A percentile compares a stretch with the other conserved stretches of the same genome.
Conservation (phyloP, 257 asterid species). For the Craterostigma plantagineum region DNA sequence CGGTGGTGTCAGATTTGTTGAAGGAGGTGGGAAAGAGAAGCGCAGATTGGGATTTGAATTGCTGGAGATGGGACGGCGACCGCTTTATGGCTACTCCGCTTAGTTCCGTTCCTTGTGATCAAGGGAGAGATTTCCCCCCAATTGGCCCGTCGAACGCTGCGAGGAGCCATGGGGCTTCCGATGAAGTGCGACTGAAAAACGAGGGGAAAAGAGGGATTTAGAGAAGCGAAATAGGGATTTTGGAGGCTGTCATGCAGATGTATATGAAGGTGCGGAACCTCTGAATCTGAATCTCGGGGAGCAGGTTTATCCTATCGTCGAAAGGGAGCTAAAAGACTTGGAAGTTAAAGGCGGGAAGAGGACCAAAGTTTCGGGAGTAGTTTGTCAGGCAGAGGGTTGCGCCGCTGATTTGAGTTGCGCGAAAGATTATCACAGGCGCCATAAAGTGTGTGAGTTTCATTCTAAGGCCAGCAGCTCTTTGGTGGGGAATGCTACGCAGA, state of each 20-base stretch:
- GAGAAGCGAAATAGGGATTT: no score
- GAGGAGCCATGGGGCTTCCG: constrained; percentile 14
- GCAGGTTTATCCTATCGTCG: constrained; percentile 30
- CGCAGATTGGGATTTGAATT: constrained; percentile 73
- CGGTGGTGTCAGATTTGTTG: constrained; percentile 33
- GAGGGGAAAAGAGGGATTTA: constrained; percentile 38
- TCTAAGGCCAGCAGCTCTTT: constrained; percentile 63
- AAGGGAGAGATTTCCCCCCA: constrained; percentile 42
- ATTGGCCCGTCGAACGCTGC: constrained; percentile 28
- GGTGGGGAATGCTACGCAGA: constrained; percentile 66
- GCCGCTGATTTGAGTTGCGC: constrained; percentile 67
- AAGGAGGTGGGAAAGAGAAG: constrained; percentile 42
- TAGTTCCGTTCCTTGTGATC: constrained; percentile 34
- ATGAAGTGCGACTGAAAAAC: constrained; percentile 18
- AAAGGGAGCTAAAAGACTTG: constrained; percentile 21
- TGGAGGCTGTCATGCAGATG: constrained; percentile 41
- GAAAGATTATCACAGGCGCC: constrained; percentile 79
- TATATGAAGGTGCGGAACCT: constrained; percentile 29
- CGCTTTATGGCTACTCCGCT: constrained; percentile 39
- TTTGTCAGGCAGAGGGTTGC: constrained; percentile 82
- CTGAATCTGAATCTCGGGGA: constrained; percentile 76
- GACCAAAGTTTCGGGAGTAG: constrained; percentile 37
- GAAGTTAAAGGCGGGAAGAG: constrained; percentile 61
- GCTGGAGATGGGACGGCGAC: constrained; percentile 96
- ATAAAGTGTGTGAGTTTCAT: constrained; percentile 80